A percentile compares a stretch with the other conserved stretches of the same genome.
Conservation (phyloP, 108 stramenopile species). For the Craspedostauros australis region DNA sequence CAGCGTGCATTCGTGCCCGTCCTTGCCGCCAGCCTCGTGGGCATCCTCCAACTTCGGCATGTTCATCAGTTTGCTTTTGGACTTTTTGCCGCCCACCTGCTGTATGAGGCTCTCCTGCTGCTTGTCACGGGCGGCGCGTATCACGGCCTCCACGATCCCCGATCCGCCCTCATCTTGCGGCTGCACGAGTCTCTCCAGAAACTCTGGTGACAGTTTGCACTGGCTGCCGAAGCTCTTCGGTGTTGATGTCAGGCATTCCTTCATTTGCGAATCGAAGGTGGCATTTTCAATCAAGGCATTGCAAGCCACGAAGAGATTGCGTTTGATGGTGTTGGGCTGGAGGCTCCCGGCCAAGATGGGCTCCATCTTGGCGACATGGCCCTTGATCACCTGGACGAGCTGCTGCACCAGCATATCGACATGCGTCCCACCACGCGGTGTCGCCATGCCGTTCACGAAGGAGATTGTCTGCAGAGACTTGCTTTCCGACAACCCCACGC, state of each 20-base stretch:
- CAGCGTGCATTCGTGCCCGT: conserved; percentile 71
- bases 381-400: conserved; percentile 60
- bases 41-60: conserved; percentile 95
- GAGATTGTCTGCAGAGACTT: conserved; percentile 58
- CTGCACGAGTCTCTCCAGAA: conserved; percentile 46
- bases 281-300: conserved; percentile 95
- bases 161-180: conserved; percentile 51
- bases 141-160: conserved; percentile 68
- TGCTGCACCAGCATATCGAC: conserved; percentile 72
- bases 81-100: conserved; percentile 56
- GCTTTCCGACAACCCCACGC: conserved; percentile 51
- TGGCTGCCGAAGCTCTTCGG: conserved; percentile 78
- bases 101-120: conserved; percentile 63
- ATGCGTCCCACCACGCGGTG: conserved; percentile 82
- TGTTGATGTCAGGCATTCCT: conserved; percentile 90
- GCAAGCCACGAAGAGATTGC: conserved; percentile 89
- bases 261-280: conserved; percentile 98
- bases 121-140: conserved; percentile 43
- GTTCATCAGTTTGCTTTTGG: conserved; percentile 48
- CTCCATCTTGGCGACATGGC: conserved; percentile 43
- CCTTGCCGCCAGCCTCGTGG: conserved; percentile 73
- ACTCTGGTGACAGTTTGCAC: conserved; percentile 35
- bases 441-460: conserved; percentile 90
- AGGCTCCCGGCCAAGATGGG: conserved; percentile 40
- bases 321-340: conserved; percentile 66